Evolutionary conservation across 371 early-diverging fungal species (phyloP).

Genomic region (Parasitella parasitica): DNA sequence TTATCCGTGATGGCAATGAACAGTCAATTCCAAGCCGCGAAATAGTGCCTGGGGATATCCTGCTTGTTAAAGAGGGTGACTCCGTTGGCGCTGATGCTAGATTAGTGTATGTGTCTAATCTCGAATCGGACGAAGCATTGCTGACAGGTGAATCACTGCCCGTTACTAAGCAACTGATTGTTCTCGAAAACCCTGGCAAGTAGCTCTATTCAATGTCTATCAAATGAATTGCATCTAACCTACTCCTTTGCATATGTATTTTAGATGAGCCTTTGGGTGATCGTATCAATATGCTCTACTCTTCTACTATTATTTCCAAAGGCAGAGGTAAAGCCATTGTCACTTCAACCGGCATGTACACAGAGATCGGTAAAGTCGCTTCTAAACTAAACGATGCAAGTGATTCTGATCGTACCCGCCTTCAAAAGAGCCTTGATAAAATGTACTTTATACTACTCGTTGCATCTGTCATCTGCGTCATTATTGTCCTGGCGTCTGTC

Average conservation of each 20-base stretch:
- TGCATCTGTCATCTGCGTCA: conserved; percentile 35
- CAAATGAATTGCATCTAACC: no score
- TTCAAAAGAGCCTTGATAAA: conserved; percentile 74
- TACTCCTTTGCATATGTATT: no score
- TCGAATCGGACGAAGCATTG: conserved; percentile 84
- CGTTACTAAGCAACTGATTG: conserved; percentile 57
- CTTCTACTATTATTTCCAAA: conserved; percentile 68
- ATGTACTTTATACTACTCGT: conserved; percentile 72
- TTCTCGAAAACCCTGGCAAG: conserved; percentile 29
- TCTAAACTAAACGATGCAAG: conserved; percentile 71
- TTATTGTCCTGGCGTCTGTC: conserved; percentile 71
- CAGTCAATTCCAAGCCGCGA: conserved; percentile 64
- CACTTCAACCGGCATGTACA: conserved; percentile 78
- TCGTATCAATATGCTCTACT: conserved; percentile 74
- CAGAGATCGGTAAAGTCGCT: conserved; percentile 90
- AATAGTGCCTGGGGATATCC: conserved; percentile 87
- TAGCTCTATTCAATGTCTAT: background rate
- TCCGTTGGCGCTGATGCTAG: conserved; percentile 87
- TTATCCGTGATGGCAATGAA: conserved; percentile 77
- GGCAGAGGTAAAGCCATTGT: conserved; percentile 83
- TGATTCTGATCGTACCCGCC: conserved; percentile 63
- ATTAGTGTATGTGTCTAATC: conserved; percentile 76
- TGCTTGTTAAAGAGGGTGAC: conserved; percentile 85
- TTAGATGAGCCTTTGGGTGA: conserved; percentile 69
- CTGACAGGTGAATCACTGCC: conserved; percentile 86